Base-by-base conservation (phyloP, 1,139 yeast species). In the Suhomyces atakaporum region DNA sequence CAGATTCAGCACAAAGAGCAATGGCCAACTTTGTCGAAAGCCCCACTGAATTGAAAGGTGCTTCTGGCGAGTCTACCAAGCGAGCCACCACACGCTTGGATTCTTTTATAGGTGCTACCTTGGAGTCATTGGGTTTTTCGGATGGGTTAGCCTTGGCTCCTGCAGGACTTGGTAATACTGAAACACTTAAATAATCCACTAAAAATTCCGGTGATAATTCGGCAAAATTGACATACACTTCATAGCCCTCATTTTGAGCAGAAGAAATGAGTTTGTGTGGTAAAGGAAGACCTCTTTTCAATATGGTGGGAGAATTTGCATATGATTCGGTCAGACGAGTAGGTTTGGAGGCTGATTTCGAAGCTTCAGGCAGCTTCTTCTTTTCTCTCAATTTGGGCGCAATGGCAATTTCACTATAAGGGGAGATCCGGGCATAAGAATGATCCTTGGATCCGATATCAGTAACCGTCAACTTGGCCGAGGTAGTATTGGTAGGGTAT, bases 341-440 rank as follows among this genome's bases (percentile, higher is more conserved):
- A 7, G 33, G n/a, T 15, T 56, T 53, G 3, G 62, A 42, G 11
- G 60, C 54, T 19, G 63, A 60, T 11, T 32, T 29, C 14, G 42
- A 20, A 2, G 49, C 42, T 2, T 54, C 40, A 3, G 47, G 43
- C 1, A 56, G 48, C 7, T 64, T 35, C 29, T 60, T 57, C 50
- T 62, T 63, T 49, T 65, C 66, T 46, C 80, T 61, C 16, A 74
- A 71, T 54, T 84, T 84, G 8, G 96, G 97, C 3, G 95, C 89
- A 36, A 92, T 81, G 30, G 87, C 79, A 7, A 90, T 77, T 53
- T 90, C 95, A 16, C 95, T 79, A 43, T 79, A 78, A 2, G 87
- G 84, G 0, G 82, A 75, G 7, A 92, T 62, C 45, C 75, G 73
- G 1, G 88, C 95, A 50, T 66, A 75, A 33, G 57, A 43, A 20